These are phyloP conservation scores for Westerdykella sp. DNA, from an alignment of 2,329 filamentous ascomycete genomes.

Conservation along the genomic window DNA sequence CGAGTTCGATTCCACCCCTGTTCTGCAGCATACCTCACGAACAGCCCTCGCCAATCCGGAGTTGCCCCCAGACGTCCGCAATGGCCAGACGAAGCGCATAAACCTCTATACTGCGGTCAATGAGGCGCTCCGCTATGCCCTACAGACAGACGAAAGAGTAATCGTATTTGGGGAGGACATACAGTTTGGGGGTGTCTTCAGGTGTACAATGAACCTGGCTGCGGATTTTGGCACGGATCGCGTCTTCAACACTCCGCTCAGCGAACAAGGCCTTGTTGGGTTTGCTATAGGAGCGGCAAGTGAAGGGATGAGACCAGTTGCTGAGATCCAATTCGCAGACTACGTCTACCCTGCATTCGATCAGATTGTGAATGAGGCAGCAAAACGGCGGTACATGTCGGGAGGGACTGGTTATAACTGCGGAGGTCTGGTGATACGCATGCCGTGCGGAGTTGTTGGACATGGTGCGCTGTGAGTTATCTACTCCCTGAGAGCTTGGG, in stretches of 20 bases:
- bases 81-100: conserved; percentile 71
- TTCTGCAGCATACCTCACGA: conserved; percentile 75
- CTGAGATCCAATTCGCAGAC: conserved; percentile 93
- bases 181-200: conserved; percentile 92
- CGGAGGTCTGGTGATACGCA: conserved; percentile 77
- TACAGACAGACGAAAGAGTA: conserved; percentile 77
- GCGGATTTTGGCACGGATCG: conserved; percentile 80
- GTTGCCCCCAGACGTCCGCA: conserved; percentile 59
- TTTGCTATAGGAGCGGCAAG: conserved; percentile 88
- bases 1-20: conserved; percentile 75
- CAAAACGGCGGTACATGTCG: conserved; percentile 76
- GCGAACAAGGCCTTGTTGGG: conserved; percentile 89
- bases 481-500: background rate
- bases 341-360: conserved; percentile 92
- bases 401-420: conserved; percentile 49
- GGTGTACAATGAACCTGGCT: conserved; percentile 85
- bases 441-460: conserved; percentile 85
- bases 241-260: conserved; percentile 94
- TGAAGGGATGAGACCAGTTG: conserved; percentile 86
- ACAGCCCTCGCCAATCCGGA: conserved; percentile 65
- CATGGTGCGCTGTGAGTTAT: conserved; percentile 65
- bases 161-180: conserved; percentile 95
- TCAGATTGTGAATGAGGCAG: conserved; percentile 88
- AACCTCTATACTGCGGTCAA: conserved; percentile 96
- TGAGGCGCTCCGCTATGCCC: conserved; percentile 73